Evolutionary conservation across 202 grass and related monocot species (phyloP).

Genomic region (Zoysia matrella): DNA sequence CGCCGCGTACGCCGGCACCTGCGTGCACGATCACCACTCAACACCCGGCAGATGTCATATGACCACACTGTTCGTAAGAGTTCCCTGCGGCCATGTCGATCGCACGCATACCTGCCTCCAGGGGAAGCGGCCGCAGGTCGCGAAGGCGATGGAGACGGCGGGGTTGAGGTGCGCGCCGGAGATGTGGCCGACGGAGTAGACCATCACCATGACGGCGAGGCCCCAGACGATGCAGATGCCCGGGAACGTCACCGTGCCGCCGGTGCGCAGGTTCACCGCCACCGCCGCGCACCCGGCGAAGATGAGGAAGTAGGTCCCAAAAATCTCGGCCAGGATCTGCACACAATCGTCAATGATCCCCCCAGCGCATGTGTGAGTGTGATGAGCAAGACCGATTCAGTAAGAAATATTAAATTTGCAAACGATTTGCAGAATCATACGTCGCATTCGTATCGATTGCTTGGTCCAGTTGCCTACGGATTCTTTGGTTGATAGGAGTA

Average conservation of each 20-base stretch:
- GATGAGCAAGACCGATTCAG: background rate
- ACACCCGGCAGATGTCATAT: too few species aligned
- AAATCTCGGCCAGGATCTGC: constrained; percentile 59
- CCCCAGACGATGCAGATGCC: constrained; percentile 72
- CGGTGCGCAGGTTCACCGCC: constrained; percentile 52
- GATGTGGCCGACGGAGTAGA: background rate
- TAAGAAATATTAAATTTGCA: background rate
- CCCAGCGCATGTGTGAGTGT: too few species aligned
- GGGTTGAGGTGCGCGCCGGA: too few species aligned
- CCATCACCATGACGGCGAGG: constrained; percentile 67
- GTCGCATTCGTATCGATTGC: constrained; percentile 34
- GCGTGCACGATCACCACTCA: background rate
- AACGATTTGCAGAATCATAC: background rate
- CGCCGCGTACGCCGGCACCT: constrained; percentile 61
- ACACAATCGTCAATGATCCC: constrained; percentile 2
- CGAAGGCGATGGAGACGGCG: constrained; percentile 36
- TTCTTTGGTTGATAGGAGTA: background rate
- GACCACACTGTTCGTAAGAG: too few species aligned
- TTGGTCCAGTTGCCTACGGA: constrained; percentile 24
- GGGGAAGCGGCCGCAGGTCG: constrained; percentile 56
- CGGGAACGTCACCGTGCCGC: constrained; percentile 66
- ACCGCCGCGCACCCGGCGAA: constrained; percentile 54
- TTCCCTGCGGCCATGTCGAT: too few species aligned
- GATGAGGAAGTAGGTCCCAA: constrained; percentile 46
- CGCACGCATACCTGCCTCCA: constrained; percentile 31